Percentiles rank a stretch among this genome's conserved stretches.
Evolutionary conservation across 2,329 filamentous ascomycete species (phyloP).

Genomic region (Colletotrichum sp.): DNA sequence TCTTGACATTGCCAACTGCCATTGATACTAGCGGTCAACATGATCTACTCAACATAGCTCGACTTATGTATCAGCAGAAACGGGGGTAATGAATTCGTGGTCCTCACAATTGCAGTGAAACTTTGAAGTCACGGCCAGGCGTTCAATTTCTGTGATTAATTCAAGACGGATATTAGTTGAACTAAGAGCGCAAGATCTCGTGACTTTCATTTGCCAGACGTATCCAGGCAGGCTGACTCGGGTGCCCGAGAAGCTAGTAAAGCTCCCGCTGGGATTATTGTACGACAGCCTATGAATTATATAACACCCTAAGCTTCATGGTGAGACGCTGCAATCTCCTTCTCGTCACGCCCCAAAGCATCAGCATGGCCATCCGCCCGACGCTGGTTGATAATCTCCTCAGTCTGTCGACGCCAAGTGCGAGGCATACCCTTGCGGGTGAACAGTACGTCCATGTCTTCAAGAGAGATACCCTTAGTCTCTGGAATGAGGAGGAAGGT

Average conservation of each 20-base stretch:
- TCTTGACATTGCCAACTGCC: background rate
- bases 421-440: background rate
- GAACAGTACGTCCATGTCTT: constrained; percentile 32
- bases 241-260: background rate
- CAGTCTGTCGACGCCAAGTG: background rate
- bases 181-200: background rate
- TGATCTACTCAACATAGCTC: background rate
- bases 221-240: accelerated
- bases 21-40: accelerated
- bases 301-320: background rate
- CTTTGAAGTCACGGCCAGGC: background rate
- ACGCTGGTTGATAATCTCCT: constrained; percentile 23
- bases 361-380: constrained; percentile 19
- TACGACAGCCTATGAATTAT: background rate
- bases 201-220: background rate
- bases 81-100: background rate
- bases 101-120: background rate
- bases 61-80: background rate
- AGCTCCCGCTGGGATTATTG: background rate
- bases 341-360: background rate
- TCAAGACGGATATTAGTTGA: background rate
- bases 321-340: background rate
- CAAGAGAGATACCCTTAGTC: constrained; percentile 28
- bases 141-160: background rate
- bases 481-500: constrained; percentile 26